Base-by-base conservation (phyloP, 2,329 filamentous ascomycete species). In the Fusarium azukiicola region DNA sequence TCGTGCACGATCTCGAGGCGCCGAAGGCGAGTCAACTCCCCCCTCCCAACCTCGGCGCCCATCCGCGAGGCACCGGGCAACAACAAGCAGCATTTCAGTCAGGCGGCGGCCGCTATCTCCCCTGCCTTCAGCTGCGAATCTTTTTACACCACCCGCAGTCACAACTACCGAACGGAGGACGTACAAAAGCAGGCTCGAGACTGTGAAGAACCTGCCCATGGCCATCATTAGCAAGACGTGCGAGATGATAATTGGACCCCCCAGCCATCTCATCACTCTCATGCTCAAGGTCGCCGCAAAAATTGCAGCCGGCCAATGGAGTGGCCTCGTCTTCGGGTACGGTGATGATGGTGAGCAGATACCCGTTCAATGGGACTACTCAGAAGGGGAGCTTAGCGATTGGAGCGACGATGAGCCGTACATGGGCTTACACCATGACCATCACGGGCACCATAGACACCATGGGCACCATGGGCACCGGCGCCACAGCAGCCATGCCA, bases 261-360 rank as follows among this genome's bases (percentile, higher is more conserved):
- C 97, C 0, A 93, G 95, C 21, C 94, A 97, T 81, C 91, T 98
- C 4, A 92, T 98, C 47, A 91, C 93, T 38, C 89, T 98, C 52
- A 97, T 98, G 91, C 91, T 98, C 8, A 94, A 94, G 72, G 96
- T 98, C 72, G 96, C 97, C 2, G 94, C 96, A 1, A 94, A 93
- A 76, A 96, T 98, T 76, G 92, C 94, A 2, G 90, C 90, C 42
- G 93, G 92, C 23, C 90, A 93, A 87, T 94, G 92, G 94, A 89
- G 92, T 83, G 95, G 92, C 76, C 87, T 92, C 80, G 89, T 93
- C 69, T 90, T 91, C 67, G 92, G 92, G 16, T 87, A 90, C 69
- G 90, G 89, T 44, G 92, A 93, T 71, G 84, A 87, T 21, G 92
- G 92, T 13, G 91, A 92, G 81, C 84, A 87, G 73, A 91, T 93